phyloP scores from a whole-genome alignment of 2,329 filamentous ascomycete genomes.

The Nemania serpens region DNA sequence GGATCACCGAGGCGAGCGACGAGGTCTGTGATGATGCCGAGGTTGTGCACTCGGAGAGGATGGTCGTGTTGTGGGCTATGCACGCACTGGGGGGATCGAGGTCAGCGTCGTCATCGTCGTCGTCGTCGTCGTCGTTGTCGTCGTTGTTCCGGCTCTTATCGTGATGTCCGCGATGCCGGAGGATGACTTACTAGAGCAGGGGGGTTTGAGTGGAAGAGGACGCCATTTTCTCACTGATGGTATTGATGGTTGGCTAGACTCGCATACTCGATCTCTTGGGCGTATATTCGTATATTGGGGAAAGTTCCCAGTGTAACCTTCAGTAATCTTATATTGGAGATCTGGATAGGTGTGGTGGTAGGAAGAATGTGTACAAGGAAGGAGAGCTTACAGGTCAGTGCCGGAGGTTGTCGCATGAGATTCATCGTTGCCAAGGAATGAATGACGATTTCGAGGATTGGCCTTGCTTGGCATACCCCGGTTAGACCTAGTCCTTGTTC shows the following conservation, averaged over 20 bases:
- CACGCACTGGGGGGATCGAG: conserved; percentile 56
- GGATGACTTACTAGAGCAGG: conserved; percentile 70
- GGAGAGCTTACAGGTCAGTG: too few species aligned
- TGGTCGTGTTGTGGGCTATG: conserved; percentile 91
- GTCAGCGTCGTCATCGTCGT: background rate
- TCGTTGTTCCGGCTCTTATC: background rate
- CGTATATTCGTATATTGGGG: background rate
- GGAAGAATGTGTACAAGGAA: too few species aligned
- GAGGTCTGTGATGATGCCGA: conserved; percentile 82
- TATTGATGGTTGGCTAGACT: background rate
- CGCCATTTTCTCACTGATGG: conserved; percentile 57
- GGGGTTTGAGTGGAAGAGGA: conserved; percentile 73
- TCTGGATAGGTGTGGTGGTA: background rate
- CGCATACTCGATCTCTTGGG: background rate
- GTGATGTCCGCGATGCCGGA: conserved; percentile 19
- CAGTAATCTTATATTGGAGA: background rate
- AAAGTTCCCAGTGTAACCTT: background rate
- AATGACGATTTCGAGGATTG: too few species aligned
- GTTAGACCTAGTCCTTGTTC: too few species aligned
- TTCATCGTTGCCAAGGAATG: too few species aligned
- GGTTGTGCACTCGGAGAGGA: conserved; percentile 89
- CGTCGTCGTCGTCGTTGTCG: too few species aligned
- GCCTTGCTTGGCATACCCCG: too few species aligned
- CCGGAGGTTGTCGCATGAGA: too few species aligned
- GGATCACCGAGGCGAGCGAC: conserved; percentile 87